Evolutionary conservation across 1,139 yeast species (phyloP).

Genomic region (Debaryomycetaceae sp.): DNA sequence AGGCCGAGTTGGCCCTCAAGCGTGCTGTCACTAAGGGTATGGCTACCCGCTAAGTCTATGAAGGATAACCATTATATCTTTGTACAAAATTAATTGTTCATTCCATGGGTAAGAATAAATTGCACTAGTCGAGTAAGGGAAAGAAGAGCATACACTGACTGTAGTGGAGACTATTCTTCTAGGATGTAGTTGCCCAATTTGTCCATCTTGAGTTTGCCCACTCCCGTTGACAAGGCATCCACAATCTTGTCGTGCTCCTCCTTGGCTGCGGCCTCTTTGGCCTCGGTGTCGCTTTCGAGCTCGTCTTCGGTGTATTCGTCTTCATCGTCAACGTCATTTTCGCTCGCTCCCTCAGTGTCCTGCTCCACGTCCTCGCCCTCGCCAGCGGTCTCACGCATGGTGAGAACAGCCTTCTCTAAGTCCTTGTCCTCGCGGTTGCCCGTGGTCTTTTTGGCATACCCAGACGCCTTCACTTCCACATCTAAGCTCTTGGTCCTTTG

Average conservation of each 20-base stretch:
- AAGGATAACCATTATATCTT: slow-evolving; percentile 11
- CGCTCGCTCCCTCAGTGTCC: slow-evolving; percentile 24
- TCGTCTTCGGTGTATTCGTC: slow-evolving; percentile 26
- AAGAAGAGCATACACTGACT: slow-evolving; percentile 2
- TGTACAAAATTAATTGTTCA: slow-evolving; percentile 17
- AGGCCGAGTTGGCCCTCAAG: slow-evolving; percentile 98
- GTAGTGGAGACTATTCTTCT: slow-evolving; percentile 28
- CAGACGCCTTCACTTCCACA: slow-evolving; percentile 85
- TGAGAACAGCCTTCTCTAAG: slow-evolving; percentile 68
- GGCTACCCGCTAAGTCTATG: slow-evolving; percentile 81
- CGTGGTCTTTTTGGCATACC: slow-evolving; percentile 69
- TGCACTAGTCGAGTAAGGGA: slow-evolving; percentile 8
- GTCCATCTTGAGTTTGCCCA: slow-evolving; percentile 65
- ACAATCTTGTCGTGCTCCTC: slow-evolving; percentile 72
- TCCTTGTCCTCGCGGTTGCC: slow-evolving; percentile 50
- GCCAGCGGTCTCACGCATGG: slow-evolving; percentile 46
- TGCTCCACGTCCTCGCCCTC: slow-evolving; percentile 28
- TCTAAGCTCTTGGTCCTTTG: slow-evolving; percentile 67
- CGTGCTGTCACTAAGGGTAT: slow-evolving; percentile 99
- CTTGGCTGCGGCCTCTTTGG: slow-evolving; percentile 26
- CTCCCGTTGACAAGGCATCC: slow-evolving; percentile 61
- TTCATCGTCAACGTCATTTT: slow-evolving; percentile 26
- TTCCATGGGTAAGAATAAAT: slow-evolving; percentile 17
- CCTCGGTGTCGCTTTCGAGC: slow-evolving; percentile 25
- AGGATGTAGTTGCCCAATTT: slow-evolving; percentile 75